Base-by-base conservation (phyloP, 352 stramenopile genomes). In the Pythium myriotylum region DNA sequence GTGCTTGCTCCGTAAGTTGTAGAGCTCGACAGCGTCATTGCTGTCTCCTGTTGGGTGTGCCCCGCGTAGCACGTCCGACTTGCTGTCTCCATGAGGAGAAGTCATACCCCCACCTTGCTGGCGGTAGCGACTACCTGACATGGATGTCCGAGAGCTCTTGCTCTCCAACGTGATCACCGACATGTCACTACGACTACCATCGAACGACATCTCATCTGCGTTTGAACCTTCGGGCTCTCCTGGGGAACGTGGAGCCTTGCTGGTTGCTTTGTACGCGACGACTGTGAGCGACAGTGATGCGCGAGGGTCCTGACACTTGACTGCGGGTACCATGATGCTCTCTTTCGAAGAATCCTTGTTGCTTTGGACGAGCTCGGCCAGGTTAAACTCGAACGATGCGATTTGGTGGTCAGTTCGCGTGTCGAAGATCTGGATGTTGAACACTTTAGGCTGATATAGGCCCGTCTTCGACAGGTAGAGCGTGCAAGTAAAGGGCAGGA, bases 391-490 rank as follows among this genome's bases (percentile, higher is more conserved):
- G 33, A 91, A 91, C 2, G 78, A 51, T 10, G 77, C 81, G 26
- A 91, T 65, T 29, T 76, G 65, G 40, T 74, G 60, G 59, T 84
- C 73, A 3, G 67, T 88, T 27, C 74, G 80, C 12, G 72, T 79
- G 53, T 88, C 66, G 22, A 83, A 84, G n/a, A 91, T 64, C 33
- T 88, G 72, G 43, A 91, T 77, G 48, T 80, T 68, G 53, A 89
- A 91, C 27, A 81, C 68, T 42, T 91, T 91, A 56, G 70, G 69
- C 58, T 89, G 77, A 62, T 88, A 89, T 16, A 89, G 57, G 13
- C 81, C 81, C 24, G 79, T 81, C 63, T 91, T 91, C 43, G 79
- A 78, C 72, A 87, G 77, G 59, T 88, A 91, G 23, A 91, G 77
- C 27, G 81, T 89, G 59, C 74, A 86, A 13, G 79, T 88, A 55